Evolutionary conservation across 2,329 filamentous ascomycete species (phyloP).

Genomic region (Cladophialophora psammophila): DNA sequence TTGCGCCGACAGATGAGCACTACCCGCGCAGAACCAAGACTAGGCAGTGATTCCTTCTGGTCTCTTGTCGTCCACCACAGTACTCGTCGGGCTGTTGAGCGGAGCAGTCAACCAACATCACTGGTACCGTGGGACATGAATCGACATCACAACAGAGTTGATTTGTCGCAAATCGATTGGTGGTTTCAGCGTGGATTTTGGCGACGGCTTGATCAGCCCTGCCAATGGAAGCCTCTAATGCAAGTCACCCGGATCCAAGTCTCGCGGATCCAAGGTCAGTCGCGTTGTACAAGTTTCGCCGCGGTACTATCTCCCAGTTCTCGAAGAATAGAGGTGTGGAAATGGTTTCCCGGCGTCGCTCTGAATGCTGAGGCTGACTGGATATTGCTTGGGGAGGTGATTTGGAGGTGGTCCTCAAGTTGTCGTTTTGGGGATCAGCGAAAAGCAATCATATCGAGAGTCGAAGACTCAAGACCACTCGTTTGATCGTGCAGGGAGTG

Average conservation of each 20-base stretch:
- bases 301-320: conserved; percentile 3
- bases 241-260: neutral
- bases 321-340: neutral
- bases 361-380: neutral
- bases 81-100: conserved; percentile 17
- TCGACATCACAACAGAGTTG: conserved; percentile 10
- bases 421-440: neutral
- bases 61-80: conserved; percentile 3
- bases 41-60: neutral
- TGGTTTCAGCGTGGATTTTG: neutral
- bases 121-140: neutral
- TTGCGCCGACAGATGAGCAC: conserved; percentile 12
- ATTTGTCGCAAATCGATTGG: conserved; percentile 14
- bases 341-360: neutral
- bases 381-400: conserved; percentile 3
- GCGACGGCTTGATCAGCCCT: conserved; percentile 1
- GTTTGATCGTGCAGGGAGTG: neutral
- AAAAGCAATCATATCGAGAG: conserved; percentile 17
- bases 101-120: conserved; percentile 24
- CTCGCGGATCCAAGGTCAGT: neutral
- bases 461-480: neutral
- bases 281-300: neutral
- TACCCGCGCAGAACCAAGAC: conserved; percentile 6
- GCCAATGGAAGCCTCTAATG: neutral
- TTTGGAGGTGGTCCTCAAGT: neutral